These are phyloP conservation scores for Takashimella tepidaria DNA, from an alignment of 1,284 basidiomycete species.

Conservation along the genomic window DNA sequence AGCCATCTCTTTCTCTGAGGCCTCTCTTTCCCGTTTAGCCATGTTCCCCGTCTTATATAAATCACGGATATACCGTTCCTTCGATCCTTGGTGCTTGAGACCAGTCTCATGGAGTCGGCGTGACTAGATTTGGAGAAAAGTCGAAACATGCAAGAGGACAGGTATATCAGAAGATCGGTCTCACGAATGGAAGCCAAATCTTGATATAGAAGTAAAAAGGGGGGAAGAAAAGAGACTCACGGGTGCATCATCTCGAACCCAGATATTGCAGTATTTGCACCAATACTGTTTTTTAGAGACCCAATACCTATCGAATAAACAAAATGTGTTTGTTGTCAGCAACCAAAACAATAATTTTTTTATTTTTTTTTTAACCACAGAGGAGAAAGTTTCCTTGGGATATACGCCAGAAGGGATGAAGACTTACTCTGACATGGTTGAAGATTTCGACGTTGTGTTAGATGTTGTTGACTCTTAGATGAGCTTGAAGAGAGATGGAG, in stretches of 20 bases:
- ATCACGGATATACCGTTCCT: conserved; percentile 82
- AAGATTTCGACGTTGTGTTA: background rate
- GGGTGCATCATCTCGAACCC: conserved; percentile 85
- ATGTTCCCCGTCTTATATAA: conserved; percentile 91
- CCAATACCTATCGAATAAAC: conserved; percentile 52
- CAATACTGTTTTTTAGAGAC: conserved; percentile 52
- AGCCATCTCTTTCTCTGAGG: conserved; percentile 80
- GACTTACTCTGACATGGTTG: conserved; percentile 29
- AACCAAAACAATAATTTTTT: too few relatives aligned
- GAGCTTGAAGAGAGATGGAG: background rate
- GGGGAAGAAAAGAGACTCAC: too few relatives aligned
- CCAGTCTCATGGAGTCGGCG: conserved; percentile 89
- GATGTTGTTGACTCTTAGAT: background rate
- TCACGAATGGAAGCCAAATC: too few relatives aligned
- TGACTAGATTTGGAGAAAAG: conserved; percentile 57
- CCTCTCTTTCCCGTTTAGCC: conserved; percentile 75
- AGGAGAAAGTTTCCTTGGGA: too few relatives aligned
- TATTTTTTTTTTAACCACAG: too few relatives aligned
- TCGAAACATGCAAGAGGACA: too few relatives aligned
- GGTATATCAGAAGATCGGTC: too few relatives aligned
- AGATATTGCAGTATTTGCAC: conserved; percentile 50
- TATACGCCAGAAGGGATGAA: background rate
- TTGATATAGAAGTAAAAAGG: too few relatives aligned
- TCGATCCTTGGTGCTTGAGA: conserved; percentile 86
- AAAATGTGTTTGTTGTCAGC: background rate